Evolutionary conservation across 148 eudicot species (phyloP).

Genomic region (Silene conica): DNA sequence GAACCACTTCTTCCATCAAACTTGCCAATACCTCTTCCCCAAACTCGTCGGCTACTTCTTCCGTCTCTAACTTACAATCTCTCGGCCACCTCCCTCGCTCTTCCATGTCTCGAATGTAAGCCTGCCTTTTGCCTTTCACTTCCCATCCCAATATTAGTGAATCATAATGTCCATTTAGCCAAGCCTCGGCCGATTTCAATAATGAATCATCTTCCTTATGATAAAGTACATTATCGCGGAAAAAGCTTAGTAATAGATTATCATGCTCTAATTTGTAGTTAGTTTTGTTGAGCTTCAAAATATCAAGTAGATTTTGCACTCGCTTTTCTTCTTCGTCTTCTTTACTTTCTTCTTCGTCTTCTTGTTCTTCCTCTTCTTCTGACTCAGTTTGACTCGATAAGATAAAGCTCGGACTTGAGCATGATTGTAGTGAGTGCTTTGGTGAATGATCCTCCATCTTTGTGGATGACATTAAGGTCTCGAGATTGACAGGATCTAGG

Average conservation of each 20-base stretch:
- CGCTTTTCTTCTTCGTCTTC: constrained; percentile 28
- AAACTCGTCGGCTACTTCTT: constrained; percentile 46
- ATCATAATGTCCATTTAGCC: constrained; percentile 41
- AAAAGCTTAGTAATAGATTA: constrained; percentile 38
- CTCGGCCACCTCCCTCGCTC: constrained; percentile 47
- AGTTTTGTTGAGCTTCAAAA: constrained; percentile 22
- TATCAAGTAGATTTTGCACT: constrained; percentile 34
- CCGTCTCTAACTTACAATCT: constrained; percentile 31
- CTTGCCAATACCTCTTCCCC: constrained; percentile 40
- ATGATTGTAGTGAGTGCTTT: constrained; percentile 18
- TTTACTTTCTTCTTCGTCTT: constrained; percentile 18
- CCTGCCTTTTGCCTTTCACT: constrained; percentile 43
- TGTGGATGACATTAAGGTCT: constrained; percentile 30
- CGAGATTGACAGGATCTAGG: constrained; percentile 53
- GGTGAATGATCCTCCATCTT: constrained; percentile 20
- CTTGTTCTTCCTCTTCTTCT: constrained; percentile 19
- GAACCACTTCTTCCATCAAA: constrained; percentile 47
- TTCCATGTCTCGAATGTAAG: constrained; percentile 56
- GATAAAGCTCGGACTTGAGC: constrained; percentile 28
- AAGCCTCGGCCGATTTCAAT: constrained; percentile 42
- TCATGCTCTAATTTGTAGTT: constrained; percentile 26
- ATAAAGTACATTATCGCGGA: constrained; percentile 28
- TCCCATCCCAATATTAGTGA: constrained; percentile 43
- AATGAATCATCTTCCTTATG: constrained; percentile 19
- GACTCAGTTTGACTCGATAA: constrained; percentile 27